These are phyloP conservation scores for Diaporthe ilicicola DNA, from an alignment of 2,329 filamentous ascomycete genomes.

Conservation along the genomic window DNA sequence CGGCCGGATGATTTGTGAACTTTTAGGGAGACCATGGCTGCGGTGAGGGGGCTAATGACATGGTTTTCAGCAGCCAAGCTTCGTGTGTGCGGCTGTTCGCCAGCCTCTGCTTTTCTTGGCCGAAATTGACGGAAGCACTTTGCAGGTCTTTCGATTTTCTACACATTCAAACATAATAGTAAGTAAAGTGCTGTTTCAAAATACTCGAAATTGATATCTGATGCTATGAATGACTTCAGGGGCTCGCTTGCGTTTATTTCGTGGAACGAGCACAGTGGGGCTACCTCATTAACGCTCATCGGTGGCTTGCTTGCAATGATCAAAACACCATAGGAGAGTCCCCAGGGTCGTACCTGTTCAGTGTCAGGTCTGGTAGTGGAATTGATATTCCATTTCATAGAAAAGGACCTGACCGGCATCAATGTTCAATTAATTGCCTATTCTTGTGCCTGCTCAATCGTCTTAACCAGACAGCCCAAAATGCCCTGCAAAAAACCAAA, in stretches of 20 bases:
- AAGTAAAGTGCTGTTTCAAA: neutral
- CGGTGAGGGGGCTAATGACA: neutral
- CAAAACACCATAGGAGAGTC: neutral
- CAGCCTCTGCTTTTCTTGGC: constrained; percentile 15
- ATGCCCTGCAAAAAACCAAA: neutral
- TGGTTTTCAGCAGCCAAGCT: constrained; percentile 4
- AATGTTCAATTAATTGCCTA: neutral
- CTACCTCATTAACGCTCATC: neutral
- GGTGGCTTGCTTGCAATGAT: neutral
- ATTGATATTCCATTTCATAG: neutral
- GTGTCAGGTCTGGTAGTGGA: too few relatives aligned
- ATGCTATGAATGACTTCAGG: neutral
- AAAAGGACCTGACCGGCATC: neutral
- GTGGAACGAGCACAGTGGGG: constrained; percentile 9
- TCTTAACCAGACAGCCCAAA: neutral
- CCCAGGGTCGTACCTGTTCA: too few relatives aligned
- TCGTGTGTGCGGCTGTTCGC: neutral
- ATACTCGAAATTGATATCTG: neutral
- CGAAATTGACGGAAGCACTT: neutral
- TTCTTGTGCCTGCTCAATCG: neutral
- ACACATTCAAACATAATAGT: too few relatives aligned
- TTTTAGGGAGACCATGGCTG: constrained; percentile 11
- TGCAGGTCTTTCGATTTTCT: neutral
- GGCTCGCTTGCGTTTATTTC: constrained; percentile 7
- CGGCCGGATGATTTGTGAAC: neutral